phyloP scores from a whole-genome alignment of 768 basidiomycete species.

The Leccinellum rugosiceps region DNA sequence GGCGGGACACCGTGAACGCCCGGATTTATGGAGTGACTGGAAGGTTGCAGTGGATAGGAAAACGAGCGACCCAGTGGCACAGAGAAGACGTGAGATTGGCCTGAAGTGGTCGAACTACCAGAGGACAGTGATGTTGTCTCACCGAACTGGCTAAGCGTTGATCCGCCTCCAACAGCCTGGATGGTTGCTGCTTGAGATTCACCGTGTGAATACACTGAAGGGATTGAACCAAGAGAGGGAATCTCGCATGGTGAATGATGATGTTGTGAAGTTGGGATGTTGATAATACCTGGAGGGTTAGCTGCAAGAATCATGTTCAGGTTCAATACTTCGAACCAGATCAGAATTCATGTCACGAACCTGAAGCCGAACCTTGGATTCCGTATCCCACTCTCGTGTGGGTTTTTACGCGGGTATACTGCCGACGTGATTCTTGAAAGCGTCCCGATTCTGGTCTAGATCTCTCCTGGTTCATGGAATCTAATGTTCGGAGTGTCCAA shows the following conservation, averaged over 20 bases:
- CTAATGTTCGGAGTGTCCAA: not conserved
- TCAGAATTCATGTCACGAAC: conserved; percentile 7
- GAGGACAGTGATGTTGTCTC: not conserved
- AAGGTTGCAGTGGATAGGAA: not conserved
- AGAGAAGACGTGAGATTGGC: not conserved
- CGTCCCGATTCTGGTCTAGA: not conserved
- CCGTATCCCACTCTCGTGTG: not conserved
- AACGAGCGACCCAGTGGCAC: not conserved
- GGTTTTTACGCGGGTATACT: conserved; percentile 6
- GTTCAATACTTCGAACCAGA: not conserved
- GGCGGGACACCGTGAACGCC: not conserved
- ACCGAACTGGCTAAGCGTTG: not conserved
- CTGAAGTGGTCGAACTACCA: not conserved
- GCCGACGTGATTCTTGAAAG: conserved; percentile 5
- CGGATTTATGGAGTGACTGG: not conserved
- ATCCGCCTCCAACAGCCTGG: not conserved
- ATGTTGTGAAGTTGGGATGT: conserved; percentile 5
- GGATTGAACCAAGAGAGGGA: not conserved
- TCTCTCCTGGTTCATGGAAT: conserved; percentile 1
- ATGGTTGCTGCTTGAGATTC: not conserved
- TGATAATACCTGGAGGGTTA: not conserved
- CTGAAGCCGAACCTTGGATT: conserved; percentile 16
- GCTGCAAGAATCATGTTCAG: not conserved
- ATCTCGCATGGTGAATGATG: not conserved
- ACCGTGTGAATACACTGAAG: conserved; percentile 8